Evolutionary conservation across 148 eudicot genomes (phyloP).

Genomic region (Diospyros lotus): DNA sequence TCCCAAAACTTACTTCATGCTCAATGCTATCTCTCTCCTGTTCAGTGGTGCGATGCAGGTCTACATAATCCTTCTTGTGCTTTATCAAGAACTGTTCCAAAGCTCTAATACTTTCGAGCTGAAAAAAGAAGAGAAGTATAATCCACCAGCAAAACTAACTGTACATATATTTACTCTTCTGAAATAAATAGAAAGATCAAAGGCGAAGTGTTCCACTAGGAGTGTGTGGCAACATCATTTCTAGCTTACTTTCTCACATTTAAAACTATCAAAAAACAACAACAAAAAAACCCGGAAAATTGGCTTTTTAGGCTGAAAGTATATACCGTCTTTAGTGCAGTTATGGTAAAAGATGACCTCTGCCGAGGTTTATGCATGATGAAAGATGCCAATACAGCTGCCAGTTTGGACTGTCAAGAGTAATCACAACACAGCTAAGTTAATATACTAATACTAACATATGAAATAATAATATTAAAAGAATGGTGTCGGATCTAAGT

Average conservation of each 20-base stretch:
- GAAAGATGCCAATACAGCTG: constrained; percentile 80
- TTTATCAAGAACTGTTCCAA: constrained; percentile 68
- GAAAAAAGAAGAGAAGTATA: constrained; percentile 14
- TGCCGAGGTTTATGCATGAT: constrained; percentile 84
- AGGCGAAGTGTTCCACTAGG: neutral
- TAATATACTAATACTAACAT: too few relatives aligned
- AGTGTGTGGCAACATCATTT: neutral
- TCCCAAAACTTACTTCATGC: constrained; percentile 71
- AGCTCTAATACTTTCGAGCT: constrained; percentile 84
- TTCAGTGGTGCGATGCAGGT: constrained; percentile 87
- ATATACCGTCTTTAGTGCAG: constrained; percentile 74
- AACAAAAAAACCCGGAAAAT: neutral
- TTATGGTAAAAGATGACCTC: constrained; percentile 72
- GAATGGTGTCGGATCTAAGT: too few relatives aligned
- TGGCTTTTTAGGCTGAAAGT: neutral
- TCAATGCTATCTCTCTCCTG: constrained; percentile 94
- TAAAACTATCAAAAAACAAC: neutral
- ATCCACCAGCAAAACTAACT: neutral
- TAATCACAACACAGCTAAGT: constrained; percentile 1
- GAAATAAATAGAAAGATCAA: neutral
- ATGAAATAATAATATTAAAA: too few relatives aligned
- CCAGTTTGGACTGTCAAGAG: constrained; percentile 66
- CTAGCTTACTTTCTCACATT: neutral
- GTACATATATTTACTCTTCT: neutral
- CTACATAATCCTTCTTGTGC: constrained; percentile 91